phyloP scores from a whole-genome alignment of 371 early-diverging fungal genomes.

The Mortierella sp. region DNA sequence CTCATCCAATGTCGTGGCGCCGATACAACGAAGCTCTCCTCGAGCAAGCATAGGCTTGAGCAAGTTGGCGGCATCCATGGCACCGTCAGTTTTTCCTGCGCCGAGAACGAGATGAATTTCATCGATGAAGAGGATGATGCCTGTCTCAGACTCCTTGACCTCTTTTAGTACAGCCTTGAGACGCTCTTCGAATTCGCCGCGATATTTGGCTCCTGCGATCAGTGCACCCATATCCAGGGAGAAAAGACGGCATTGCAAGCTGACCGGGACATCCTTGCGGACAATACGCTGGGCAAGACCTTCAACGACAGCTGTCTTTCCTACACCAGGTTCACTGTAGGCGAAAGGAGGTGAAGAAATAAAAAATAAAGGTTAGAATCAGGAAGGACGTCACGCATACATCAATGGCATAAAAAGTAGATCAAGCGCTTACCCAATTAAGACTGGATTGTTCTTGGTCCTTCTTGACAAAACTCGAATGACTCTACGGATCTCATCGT shows the following conservation, averaged over 20 bases:
- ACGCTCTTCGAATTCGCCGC: slow-evolving; percentile 99
- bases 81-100: slow-evolving; percentile 91
- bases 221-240: slow-evolving; percentile 97
- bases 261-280: slow-evolving; percentile 92
- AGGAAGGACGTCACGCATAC: neutral
- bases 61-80: slow-evolving; percentile 95
- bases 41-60: slow-evolving; percentile 91
- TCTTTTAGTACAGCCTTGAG: slow-evolving; percentile 97
- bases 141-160: slow-evolving; percentile 89
- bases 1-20: slow-evolving; percentile 92
- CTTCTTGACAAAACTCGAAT: slow-evolving; percentile 83
- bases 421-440: slow-evolving; percentile 77
- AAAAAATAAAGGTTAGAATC: slow-evolving; percentile 73
- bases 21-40: slow-evolving; percentile 88
- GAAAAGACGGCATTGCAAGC: slow-evolving; percentile 86
- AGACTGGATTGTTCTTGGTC: slow-evolving; percentile 95
- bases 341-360: slow-evolving; percentile 58
- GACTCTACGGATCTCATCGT: slow-evolving; percentile 84
- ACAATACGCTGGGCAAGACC: slow-evolving; percentile 98
- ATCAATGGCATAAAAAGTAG: neutral
- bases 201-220: slow-evolving; percentile 91
- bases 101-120: slow-evolving; percentile 98
- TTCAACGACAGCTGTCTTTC: slow-evolving; percentile 97
- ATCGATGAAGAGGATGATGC: slow-evolving; percentile 98
- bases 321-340: slow-evolving; percentile 88